Evolutionary conservation across 2,329 filamentous ascomycete species (phyloP), one percentile per base, ranked within the genome.

Genomic region (Talaromyces sp.): DNA sequence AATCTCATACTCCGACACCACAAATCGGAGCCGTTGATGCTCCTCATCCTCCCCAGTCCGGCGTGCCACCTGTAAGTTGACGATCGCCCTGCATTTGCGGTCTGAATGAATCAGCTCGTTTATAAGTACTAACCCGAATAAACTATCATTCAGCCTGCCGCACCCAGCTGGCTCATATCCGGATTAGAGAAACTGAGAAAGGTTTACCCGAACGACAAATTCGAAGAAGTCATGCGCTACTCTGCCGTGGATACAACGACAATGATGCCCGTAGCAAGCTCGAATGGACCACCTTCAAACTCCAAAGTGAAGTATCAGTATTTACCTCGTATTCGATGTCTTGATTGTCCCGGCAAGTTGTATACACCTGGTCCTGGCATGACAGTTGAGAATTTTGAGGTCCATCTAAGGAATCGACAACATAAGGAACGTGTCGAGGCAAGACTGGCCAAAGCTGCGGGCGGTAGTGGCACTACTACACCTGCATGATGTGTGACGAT

Each of bases 191-290:
- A 85, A 22, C 83, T 97, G 58, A 85, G 85, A 64, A 78, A 81
- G 60, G 75, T 75, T 17, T 93, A 96, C 68, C 87, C 89, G 3
- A 83, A 87, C 65, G 91, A 97, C 71, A 82, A 83, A 31, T 97
- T 97, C 70, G 91, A 96, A 73, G 88, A 86, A 56, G 83, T 88
- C 21, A 99, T 99, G 94, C 90, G 91, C 61, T 92, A 95, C 74
- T 89, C 85, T 22, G 86, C 89, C 59, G 83, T 96, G 62, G 88
- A 96, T 71, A 83, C 82, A 10, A 79, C 83, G 51, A 92, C 89
- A 2, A 84, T 88, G 61, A 75, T 82, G 19, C 84, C 86, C 21
- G 80, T 89, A 53, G 78, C 85, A 37, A 75, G 77, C 28, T 75
- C 79, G 70, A 67, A 80, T 72, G 60, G 73, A 68, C 45, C 77